Base-by-base conservation (phyloP, 2,329 filamentous ascomycete genomes). In the Colletotrichum sojae region DNA sequence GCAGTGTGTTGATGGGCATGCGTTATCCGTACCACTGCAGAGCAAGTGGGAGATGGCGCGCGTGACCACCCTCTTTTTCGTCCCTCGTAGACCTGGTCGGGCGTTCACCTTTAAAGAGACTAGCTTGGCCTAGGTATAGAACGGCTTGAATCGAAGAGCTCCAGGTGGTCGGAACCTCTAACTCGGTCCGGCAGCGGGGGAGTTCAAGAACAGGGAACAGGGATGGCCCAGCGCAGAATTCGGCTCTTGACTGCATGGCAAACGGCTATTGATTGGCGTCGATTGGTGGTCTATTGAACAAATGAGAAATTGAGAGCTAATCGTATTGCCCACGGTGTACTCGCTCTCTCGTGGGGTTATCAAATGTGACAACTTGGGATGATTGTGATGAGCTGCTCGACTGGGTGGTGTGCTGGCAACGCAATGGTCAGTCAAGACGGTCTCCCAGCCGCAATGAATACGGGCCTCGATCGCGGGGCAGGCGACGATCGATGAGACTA, bases 231-330 rank as follows among this genome's bases (percentile, higher is more conserved):
- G 55, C 18, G 40, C 51, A 59, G 49, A 55, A 64, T 56, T 16
- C 56, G 67, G 67, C 62, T 66, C 25, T 56, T 61, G 62, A 61
- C 67, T 69, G 62, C 56, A 60, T 18, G 55, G 43, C 31, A 55
- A 31, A 48, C 40, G 48, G 51, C 20, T 51, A 40, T 22, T 65
- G 46, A 43, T 48, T 49, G 48, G 39, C 27, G 31, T 45, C 15
- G 25, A 40, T 43, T 43, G 52, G 13, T 22, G 22, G 25, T 36
- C 13, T 15, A 15, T 43, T 43, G 31, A 36, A 10, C 31, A 36
- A 36, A 36, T 36, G 31, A 9, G 31, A 2, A 36, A 8, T 36
- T 36, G 31, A 36, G 31, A 36, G 8, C 31, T 36, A 36, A 36
- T 36, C 31, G 31, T 10, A 36, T 36, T 36, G 31, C 10, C 31